Conservation (phyloP, 2,329 filamentous ascomycete genomes). For the Penicillium sp. region DNA sequence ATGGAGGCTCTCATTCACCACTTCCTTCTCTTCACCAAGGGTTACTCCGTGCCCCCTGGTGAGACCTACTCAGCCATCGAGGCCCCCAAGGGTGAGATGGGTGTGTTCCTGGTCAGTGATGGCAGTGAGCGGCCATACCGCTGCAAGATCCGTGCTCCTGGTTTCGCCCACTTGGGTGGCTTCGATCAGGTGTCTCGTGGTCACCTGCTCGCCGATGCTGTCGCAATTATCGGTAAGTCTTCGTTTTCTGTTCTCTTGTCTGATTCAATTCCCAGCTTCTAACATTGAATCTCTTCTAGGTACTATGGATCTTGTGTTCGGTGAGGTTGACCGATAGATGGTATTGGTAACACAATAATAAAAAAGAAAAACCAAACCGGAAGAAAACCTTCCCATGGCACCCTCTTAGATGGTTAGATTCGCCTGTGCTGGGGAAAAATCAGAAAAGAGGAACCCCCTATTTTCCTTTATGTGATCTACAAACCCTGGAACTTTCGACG, state of each 20-base stretch:
- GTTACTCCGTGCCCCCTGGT: slow-evolving; percentile 92
- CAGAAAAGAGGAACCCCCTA: slow-evolving; percentile 11
- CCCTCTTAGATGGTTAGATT: slow-evolving; percentile 21
- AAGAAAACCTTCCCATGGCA: slow-evolving; percentile 23
- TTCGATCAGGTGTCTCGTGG: slow-evolving; percentile 93
- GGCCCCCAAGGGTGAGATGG: slow-evolving; percentile 99
- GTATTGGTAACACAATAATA: slow-evolving; percentile 19
- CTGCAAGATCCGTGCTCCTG: slow-evolving; percentile 94
- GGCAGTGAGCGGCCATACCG: slow-evolving; percentile 95
- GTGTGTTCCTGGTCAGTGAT: slow-evolving; percentile 92
- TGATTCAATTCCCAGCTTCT: background rate
- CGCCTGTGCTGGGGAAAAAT: slow-evolving; percentile 14
- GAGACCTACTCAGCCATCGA: slow-evolving; percentile 98
- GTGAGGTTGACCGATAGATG: slow-evolving; percentile 59
- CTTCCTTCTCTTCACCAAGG: slow-evolving; percentile 98
- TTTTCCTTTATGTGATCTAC: slow-evolving; percentile 14
- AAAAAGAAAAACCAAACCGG: slow-evolving; percentile 19
- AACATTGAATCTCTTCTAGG: slow-evolving; percentile 29
- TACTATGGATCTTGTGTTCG: slow-evolving; percentile 86
- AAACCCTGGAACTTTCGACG: slow-evolving; percentile 19
- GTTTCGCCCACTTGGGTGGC: slow-evolving; percentile 89
- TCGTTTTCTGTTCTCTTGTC: background rate
- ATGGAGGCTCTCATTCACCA: slow-evolving; percentile 99
- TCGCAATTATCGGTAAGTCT: slow-evolving; percentile 75
- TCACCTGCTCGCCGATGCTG: slow-evolving; percentile 91